A percentile compares a stretch with the other conserved stretches of the same genome.
Evolutionary conservation across 192 early-diverging fungal genomes (phyloP).

Genomic region (Coemansia sp.): DNA sequence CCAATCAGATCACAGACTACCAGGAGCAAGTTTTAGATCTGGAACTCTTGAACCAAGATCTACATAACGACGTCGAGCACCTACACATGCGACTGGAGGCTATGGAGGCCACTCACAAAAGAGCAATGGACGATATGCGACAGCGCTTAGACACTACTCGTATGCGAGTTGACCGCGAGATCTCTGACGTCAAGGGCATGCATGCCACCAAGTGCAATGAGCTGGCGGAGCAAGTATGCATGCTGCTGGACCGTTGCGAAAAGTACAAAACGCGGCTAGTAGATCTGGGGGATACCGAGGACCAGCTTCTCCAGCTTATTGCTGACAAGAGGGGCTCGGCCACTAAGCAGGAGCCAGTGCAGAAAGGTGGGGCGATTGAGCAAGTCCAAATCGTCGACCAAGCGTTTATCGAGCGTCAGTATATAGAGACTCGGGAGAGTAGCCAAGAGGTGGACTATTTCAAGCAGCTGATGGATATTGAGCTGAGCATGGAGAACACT

Average conservation of each 20-base stretch:
- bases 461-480: slow-evolving; percentile 49
- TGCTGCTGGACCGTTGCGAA: slow-evolving; percentile 28
- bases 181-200: slow-evolving; percentile 40
- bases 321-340: background rate
- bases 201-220: slow-evolving; percentile 48
- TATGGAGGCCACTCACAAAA: slow-evolving; percentile 21
- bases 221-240: slow-evolving; percentile 30
- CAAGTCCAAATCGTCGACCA: slow-evolving; percentile 36
- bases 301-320: slow-evolving; percentile 32
- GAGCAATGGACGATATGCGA: slow-evolving; percentile 28
- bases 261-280: slow-evolving; percentile 23
- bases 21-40: slow-evolving; percentile 52
- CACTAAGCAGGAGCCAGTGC: background rate
- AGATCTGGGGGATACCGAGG: slow-evolving; percentile 20
- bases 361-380: slow-evolving; percentile 1
- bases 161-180: slow-evolving; percentile 35
- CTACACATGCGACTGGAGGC: slow-evolving; percentile 16
- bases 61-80: slow-evolving; percentile 36
- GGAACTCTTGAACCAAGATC: slow-evolving; percentile 46
- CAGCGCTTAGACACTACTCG: slow-evolving; percentile 20
- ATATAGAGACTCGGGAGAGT: slow-evolving; percentile 51
- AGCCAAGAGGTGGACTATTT: slow-evolving; percentile 49
- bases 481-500: slow-evolving; percentile 54
- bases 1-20: slow-evolving; percentile 50
- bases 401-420: slow-evolving; percentile 52